Percentiles rank a stretch among this genome's conserved stretches.
Evolutionary conservation across 495 filamentous ascomycete genomes (phyloP).

Genomic region (Paragyromitra xinjiangensis): DNA sequence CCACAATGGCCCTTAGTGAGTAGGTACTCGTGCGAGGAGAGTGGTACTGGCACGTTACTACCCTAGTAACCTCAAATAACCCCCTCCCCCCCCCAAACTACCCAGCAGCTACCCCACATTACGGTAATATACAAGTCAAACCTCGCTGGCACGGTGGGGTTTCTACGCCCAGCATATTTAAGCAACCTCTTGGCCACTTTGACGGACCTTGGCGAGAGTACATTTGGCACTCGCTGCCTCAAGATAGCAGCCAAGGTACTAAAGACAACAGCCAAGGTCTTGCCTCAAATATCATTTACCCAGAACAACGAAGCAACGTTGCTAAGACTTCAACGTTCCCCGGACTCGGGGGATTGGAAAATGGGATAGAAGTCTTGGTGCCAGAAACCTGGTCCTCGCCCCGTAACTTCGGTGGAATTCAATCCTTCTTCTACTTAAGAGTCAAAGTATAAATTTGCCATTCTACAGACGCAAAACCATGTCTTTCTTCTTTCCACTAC

Average conservation of each 20-base stretch:
- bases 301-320: slow-evolving; percentile 21
- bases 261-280: background rate
- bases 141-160: slow-evolving; percentile 20
- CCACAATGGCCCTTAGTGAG: background rate
- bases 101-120: slow-evolving; percentile 1
- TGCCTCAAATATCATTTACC: slow-evolving; percentile 31
- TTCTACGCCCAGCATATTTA: slow-evolving; percentile 22
- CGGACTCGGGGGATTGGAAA: slow-evolving; percentile 39
- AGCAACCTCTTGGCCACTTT: slow-evolving; percentile 32
- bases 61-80: too few species aligned
- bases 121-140: slow-evolving; percentile 12
- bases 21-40: too few species aligned
- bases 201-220: slow-evolving; percentile 16
- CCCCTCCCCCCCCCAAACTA: background rate
- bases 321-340: slow-evolving; percentile 20
- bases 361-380: slow-evolving; percentile 20
- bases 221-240: background rate
- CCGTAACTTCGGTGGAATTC: slow-evolving; percentile 42
- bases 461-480: slow-evolving; percentile 11
- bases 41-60: too few species aligned
- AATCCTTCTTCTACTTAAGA: slow-evolving; percentile 8
- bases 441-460: slow-evolving; percentile 31
- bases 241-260: slow-evolving; percentile 4
- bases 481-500: background rate
- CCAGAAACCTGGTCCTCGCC: slow-evolving; percentile 3